phyloP scores from a whole-genome alignment of 2,329 filamentous ascomycete species.

The Mollisiaceae sp. region DNA sequence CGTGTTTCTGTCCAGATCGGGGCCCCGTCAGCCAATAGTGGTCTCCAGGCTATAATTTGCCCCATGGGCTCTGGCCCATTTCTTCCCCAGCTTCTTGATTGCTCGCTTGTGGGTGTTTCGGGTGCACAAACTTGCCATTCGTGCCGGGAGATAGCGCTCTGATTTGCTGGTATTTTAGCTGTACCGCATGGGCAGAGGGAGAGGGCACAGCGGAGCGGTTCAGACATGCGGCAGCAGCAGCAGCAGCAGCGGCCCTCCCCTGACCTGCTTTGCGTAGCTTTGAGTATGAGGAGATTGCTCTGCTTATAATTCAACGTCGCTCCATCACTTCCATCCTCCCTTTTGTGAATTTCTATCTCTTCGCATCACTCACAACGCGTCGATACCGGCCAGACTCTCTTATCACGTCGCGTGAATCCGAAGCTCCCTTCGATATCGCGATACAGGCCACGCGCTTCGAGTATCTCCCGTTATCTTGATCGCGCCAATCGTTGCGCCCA shows the following conservation, averaged over 20 bases:
- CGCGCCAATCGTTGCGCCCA: conserved; percentile 33
- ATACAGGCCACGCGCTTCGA: background rate
- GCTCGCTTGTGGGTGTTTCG: conserved; percentile 30
- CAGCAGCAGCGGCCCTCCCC: background rate
- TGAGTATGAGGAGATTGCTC: conserved; percentile 35
- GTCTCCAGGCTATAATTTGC: conserved; percentile 1
- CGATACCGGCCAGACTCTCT: background rate
- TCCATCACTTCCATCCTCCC: conserved; percentile 25
- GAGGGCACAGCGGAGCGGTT: conserved; percentile 1
- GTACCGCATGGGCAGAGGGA: conserved; percentile 20
- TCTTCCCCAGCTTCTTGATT: conserved; percentile 28
- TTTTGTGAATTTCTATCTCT: conserved; percentile 11
- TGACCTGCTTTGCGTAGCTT: conserved; percentile 27
- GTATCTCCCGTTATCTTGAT: conserved; percentile 3
- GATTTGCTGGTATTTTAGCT: conserved; percentile 34
- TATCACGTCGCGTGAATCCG: background rate
- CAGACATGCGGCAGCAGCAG: conserved; percentile 1
- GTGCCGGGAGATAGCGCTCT: conserved; percentile 32
- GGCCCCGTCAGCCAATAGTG: conserved; percentile 7
- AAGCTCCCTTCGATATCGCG: background rate
- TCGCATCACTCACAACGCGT: conserved; percentile 4
- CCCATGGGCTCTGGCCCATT: background rate
- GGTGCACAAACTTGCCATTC: conserved; percentile 34
- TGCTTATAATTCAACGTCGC: conserved; percentile 39
- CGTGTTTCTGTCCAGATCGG: background rate